Evolutionary conservation across 2,329 filamentous ascomycete genomes (phyloP).

Genomic region (Fusarium foetens): DNA sequence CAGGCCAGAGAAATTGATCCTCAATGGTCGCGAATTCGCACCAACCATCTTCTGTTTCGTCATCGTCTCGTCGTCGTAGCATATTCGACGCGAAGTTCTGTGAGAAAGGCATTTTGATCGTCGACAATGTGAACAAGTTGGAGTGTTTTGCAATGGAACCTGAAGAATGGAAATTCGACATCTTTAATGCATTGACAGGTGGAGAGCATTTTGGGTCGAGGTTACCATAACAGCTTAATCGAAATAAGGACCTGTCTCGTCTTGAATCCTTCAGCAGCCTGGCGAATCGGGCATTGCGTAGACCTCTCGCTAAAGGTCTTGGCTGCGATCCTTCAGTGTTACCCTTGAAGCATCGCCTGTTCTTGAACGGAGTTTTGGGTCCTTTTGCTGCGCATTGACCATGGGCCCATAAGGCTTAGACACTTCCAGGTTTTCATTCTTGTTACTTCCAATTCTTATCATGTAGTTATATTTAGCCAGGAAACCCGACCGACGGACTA

Average conservation of each 20-base stretch:
- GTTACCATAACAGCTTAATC: constrained; percentile 4
- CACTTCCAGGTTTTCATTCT: not conserved
- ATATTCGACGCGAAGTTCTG: not conserved
- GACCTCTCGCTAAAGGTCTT: not conserved
- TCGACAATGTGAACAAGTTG: not conserved
- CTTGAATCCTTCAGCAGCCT: not conserved
- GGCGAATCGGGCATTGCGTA: not conserved
- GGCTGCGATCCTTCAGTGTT: not conserved
- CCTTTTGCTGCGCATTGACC: not conserved
- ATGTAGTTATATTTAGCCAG: not conserved
- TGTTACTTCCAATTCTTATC: not conserved
- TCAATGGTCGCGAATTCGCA: not conserved
- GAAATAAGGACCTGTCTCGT: constrained; percentile 16
- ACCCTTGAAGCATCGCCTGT: not conserved
- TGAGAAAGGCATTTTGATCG: not conserved
- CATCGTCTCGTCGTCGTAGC: not conserved
- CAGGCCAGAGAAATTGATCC: not conserved
- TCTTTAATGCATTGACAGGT: not conserved
- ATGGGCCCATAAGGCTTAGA: not conserved
- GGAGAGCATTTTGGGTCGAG: not conserved
- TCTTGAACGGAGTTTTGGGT: not conserved
- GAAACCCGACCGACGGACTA: not conserved
- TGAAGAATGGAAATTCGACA: not conserved
- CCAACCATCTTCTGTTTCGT: not conserved
- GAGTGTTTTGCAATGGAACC: not conserved